Conservation (phyloP, 345 rosid species). For the Salix koriyanagi region DNA sequence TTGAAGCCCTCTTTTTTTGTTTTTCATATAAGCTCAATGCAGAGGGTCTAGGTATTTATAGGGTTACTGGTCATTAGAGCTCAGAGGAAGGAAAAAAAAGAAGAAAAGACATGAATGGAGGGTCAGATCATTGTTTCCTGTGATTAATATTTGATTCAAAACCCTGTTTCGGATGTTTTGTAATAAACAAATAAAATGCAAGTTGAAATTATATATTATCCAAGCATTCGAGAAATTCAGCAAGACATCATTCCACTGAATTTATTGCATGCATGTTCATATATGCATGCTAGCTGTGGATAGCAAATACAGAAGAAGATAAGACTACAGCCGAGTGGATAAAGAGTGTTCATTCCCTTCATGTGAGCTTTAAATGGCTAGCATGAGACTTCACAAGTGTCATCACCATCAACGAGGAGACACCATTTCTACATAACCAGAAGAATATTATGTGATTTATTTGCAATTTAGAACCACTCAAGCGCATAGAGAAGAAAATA, state of each 20-base stretch:
- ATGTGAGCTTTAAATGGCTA: slow-evolving; percentile 8
- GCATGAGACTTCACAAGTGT: not conserved
- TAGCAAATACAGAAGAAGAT: not conserved
- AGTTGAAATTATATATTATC: not conserved
- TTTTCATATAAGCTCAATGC: slow-evolving; percentile 3
- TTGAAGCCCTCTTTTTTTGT: not conserved
- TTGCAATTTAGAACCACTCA: not conserved
- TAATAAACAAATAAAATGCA: too few relatives aligned
- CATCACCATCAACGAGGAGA: not conserved
- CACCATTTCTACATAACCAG: not conserved
- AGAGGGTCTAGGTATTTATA: slow-evolving; percentile 4
- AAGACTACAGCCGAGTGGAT: not conserved
- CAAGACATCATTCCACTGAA: not conserved
- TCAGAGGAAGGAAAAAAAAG: not conserved
- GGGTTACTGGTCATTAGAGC: not conserved
- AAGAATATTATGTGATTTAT: not conserved
- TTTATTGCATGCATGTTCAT: slow-evolving; percentile 4
- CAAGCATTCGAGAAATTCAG: not conserved
- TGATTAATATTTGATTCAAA: not conserved
- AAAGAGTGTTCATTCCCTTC: not conserved
- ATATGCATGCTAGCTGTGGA: not conserved
- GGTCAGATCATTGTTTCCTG: not conserved
- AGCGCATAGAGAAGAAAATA: not conserved
- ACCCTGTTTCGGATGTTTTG: not conserved
- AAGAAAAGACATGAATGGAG: not conserved